Evolutionary conservation across 345 rosid genomes (phyloP).

Genomic region (Salix udensis): DNA sequence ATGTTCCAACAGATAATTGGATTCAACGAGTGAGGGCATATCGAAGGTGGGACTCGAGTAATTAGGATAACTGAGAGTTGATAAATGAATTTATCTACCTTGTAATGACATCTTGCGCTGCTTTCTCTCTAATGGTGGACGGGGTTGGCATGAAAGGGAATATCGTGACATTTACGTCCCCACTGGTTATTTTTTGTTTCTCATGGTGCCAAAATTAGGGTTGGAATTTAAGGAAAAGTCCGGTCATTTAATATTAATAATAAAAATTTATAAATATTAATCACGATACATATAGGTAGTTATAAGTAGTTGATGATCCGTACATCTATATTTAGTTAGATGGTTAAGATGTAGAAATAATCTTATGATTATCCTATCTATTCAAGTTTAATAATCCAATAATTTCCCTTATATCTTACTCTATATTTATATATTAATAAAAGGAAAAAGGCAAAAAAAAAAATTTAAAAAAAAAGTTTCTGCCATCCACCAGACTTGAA

Average conservation of each 20-base stretch:
- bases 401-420: not conserved
- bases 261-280: no score
- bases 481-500: not conserved
- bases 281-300: no score
- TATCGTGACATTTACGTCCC: constrained; percentile 3
- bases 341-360: not conserved
- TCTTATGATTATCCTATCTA: not conserved
- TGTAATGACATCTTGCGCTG: not conserved
- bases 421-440: not conserved
- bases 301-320: no score
- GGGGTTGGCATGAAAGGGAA: constrained; percentile 1
- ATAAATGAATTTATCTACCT: not conserved
- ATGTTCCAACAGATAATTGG: constrained; percentile 7
- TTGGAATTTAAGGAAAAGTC: not conserved
- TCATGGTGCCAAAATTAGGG: not conserved
- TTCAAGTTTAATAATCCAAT: not conserved
- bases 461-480: no score
- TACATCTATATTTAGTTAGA: not conserved
- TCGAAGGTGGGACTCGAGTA: constrained; percentile 3
- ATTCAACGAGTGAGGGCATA: constrained; percentile 6
- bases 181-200: not conserved
- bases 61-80: not conserved
- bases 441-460: not conserved
- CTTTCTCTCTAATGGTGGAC: not conserved
- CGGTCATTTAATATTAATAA: not conserved